Percentiles rank a stretch among this genome's conserved stretches.
These are phyloP conservation scores for Nothopassalora personata DNA, from an alignment of 2,329 filamentous ascomycete genomes.

Conservation along the genomic window DNA sequence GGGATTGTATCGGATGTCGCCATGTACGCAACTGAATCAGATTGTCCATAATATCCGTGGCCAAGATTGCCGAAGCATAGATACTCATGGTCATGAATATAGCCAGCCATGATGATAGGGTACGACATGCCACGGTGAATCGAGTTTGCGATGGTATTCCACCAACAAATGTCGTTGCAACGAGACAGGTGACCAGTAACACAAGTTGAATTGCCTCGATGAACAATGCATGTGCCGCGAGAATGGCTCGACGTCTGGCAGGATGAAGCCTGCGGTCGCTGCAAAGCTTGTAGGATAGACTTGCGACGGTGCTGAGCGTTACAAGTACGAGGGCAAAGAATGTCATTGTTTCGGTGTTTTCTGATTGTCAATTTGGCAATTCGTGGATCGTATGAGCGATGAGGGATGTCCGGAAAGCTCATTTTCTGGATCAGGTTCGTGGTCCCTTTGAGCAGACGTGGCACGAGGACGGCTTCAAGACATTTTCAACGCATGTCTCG, in stretches of 20 bases:
- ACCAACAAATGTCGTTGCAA: neutral
- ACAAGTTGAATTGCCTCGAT: constrained; percentile 11
- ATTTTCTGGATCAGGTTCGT: neutral
- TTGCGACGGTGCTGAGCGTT: constrained; percentile 2
- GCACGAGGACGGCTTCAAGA: neutral
- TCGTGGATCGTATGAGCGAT: neutral
- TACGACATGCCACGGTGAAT: neutral
- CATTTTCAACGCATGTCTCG: constrained; percentile 2
- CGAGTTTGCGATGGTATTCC: neutral
- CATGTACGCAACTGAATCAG: constrained; percentile 8
- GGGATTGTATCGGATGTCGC: constrained; percentile 12
- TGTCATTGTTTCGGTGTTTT: neutral
- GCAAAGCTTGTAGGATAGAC: constrained; percentile 6
- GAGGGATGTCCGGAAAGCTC: neutral
- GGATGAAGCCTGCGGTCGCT: neutral
- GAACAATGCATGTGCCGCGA: constrained; percentile 8
- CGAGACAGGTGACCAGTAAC: neutral
- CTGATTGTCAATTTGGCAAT: no score
- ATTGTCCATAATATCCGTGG: constrained; percentile 15
- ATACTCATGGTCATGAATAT: neutral
- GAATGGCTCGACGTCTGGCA: neutral
- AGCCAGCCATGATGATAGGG: constrained; percentile 1
- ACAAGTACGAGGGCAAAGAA: neutral
- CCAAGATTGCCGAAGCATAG: constrained; percentile 2
- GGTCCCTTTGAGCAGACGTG: neutral